Conservation (phyloP, 768 basidiomycete genomes). For the Kwoniella heveanensis region DNA sequence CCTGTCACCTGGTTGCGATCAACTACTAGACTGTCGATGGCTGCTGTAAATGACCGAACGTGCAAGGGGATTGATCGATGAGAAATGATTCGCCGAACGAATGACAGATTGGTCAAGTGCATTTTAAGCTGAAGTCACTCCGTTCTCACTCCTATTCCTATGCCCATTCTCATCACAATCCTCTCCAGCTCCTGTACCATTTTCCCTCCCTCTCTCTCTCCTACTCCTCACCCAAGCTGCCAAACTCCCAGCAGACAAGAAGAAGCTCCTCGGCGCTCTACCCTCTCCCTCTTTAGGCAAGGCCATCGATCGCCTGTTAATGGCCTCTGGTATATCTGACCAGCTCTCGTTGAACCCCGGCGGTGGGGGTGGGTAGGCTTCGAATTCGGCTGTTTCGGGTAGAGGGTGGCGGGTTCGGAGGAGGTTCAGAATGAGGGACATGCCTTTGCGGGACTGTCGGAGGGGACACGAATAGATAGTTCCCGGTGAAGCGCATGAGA, state of each 20-base stretch:
- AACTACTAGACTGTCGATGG: no score
- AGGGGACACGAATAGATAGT: neutral
- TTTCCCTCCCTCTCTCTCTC: slow-evolving; percentile 13
- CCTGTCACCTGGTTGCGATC: no score
- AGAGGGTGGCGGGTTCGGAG: slow-evolving; percentile 75
- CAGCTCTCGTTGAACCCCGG: slow-evolving; percentile 35
- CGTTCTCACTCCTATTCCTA: no score
- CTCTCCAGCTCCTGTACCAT: neutral
- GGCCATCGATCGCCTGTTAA: slow-evolving; percentile 2
- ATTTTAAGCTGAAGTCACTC: no score
- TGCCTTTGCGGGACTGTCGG: slow-evolving; percentile 60
- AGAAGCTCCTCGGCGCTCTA: slow-evolving; percentile 26
- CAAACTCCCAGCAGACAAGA: slow-evolving; percentile 26
- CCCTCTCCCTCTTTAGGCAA: no score
- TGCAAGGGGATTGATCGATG: no score
- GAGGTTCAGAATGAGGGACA: slow-evolving; percentile 75
- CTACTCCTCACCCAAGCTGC: slow-evolving; percentile 24
- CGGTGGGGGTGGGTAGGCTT: slow-evolving; percentile 46
- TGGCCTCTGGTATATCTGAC: slow-evolving; percentile 23
- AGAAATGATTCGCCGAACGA: no score
- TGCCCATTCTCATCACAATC: no score
- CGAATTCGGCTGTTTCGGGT: slow-evolving; percentile 55
- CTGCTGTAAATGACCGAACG: no score
- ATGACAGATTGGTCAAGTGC: no score
- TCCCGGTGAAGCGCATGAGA: no score